Percentiles rank a stretch among this genome's conserved stretches.
Evolutionary conservation across 768 basidiomycete genomes (phyloP).

Genomic region (Tricholoma sp.): DNA sequence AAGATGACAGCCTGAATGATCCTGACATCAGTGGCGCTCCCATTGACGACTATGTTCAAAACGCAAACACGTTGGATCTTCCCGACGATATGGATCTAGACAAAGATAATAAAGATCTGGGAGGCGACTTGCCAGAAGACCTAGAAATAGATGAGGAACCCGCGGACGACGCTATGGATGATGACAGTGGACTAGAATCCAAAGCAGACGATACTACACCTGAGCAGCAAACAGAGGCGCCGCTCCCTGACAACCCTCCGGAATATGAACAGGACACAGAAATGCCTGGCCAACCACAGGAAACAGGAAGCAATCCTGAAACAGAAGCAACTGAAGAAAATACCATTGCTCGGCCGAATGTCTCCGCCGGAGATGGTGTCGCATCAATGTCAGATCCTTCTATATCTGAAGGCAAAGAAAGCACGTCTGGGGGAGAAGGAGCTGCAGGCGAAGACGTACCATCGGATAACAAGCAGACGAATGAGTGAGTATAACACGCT

Average conservation of each 20-base stretch:
- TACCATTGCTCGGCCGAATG: constrained; percentile 37
- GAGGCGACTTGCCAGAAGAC: constrained; percentile 26
- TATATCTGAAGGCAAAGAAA: constrained; percentile 25
- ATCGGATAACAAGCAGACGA: constrained; percentile 22
- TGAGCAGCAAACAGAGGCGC: constrained; percentile 20
- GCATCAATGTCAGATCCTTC: constrained; percentile 26
- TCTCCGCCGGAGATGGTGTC: constrained; percentile 36
- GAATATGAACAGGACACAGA: constrained; percentile 23
- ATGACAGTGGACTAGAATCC: constrained; percentile 24
- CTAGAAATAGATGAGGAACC: constrained; percentile 24
- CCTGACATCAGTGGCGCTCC: constrained; percentile 55
- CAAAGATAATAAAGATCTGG: constrained; percentile 31
- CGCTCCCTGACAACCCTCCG: constrained; percentile 17
- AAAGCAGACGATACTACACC: constrained; percentile 16
- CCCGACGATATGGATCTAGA: constrained; percentile 81
- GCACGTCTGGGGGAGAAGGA: constrained; percentile 27
- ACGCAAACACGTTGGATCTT: constrained; percentile 80
- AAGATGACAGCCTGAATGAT: constrained; percentile 36
- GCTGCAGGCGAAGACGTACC: constrained; percentile 22
- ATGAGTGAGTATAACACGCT: constrained; percentile 1
- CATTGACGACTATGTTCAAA: constrained; percentile 71
- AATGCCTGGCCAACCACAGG: constrained; percentile 13
- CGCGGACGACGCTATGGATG: constrained; percentile 31
- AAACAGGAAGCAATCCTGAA: constrained; percentile 24
- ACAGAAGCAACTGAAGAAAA: constrained; percentile 28